A percentile compares a stretch with the other conserved stretches of the same genome.
phyloP scores from a whole-genome alignment of 208 protist genomes.

The Trypanosoma rangeli region DNA sequence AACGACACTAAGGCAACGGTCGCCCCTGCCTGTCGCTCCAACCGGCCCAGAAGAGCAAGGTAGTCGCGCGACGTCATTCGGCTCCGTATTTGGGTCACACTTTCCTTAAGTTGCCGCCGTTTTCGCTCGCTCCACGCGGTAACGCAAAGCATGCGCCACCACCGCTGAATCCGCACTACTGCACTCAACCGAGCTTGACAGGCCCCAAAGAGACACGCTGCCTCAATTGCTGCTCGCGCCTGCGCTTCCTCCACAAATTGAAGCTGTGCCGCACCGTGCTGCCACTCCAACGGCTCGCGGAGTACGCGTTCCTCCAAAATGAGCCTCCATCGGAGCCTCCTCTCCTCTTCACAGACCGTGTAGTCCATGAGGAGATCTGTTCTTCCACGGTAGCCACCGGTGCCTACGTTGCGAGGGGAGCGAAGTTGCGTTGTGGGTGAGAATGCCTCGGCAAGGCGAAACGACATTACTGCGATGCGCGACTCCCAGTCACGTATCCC shows the following conservation, averaged over 20 bases:
- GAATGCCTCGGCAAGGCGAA: conserved; percentile 14
- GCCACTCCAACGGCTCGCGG: conserved; percentile 19
- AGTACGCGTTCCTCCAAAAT: conserved; percentile 21
- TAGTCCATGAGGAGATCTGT: conserved; percentile 30
- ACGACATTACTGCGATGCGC: conserved; percentile 17
- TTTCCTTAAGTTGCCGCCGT: conserved; percentile 7
- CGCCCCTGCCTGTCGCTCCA: conserved; percentile 3
- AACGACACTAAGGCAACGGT: not conserved
- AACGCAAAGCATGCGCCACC: conserved; percentile 58
- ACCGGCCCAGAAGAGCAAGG: not conserved
- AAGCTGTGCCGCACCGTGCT: conserved; percentile 8
- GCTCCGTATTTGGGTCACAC: conserved; percentile 3
- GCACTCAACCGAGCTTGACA: conserved; percentile 45
- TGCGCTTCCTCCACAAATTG: conserved; percentile 27
- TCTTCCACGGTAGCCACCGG: conserved; percentile 9
- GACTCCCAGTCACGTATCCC: conserved; percentile 23
- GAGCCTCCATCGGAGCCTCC: conserved; percentile 5
- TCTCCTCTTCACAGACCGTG: conserved; percentile 33
- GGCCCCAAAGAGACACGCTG: conserved; percentile 23
- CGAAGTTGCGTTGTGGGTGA: conserved; percentile 12
- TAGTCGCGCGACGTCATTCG: conserved; percentile 27
- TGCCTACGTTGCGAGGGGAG: not conserved
- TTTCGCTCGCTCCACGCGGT: conserved; percentile 11
- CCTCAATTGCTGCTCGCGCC: conserved; percentile 17
- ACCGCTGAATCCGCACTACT: conserved; percentile 59